Percentiles rank a stretch among this genome's conserved stretches.
phyloP scores from a whole-genome alignment of 768 basidiomycete species.

The Lenzites betulinus region DNA sequence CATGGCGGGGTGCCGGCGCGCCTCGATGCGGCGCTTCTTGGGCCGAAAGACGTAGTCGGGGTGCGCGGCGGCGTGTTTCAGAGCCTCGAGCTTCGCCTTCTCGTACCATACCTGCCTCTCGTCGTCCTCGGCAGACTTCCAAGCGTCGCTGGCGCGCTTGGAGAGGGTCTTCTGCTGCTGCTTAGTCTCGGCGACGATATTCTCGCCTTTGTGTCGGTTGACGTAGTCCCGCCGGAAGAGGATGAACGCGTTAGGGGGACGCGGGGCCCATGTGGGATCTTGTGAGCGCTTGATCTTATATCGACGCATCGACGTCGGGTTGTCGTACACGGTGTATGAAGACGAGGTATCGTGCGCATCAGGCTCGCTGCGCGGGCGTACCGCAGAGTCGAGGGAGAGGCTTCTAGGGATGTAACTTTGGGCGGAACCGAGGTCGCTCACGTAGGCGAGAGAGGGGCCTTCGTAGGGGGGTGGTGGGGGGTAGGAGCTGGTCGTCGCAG shows the following conservation, averaged over 20 bases:
- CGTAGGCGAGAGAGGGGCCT: background rate
- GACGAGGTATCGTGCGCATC: constrained; percentile 8
- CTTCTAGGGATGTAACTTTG: constrained; percentile 13
- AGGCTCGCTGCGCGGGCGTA: constrained; percentile 1
- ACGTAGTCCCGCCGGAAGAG: constrained; percentile 71
- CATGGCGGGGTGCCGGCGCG: constrained; percentile 17
- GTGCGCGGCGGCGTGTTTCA: constrained; percentile 50
- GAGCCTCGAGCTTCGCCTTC: constrained; percentile 54
- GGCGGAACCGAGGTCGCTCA: constrained; percentile 2
- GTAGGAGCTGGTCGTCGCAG: constrained; percentile 4
- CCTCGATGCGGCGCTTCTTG: constrained; percentile 18
- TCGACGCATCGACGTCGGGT: constrained; percentile 42
- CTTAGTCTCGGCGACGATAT: constrained; percentile 20
- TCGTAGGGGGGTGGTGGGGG: background rate
- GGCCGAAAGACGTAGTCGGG: constrained; percentile 70
- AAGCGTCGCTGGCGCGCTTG: constrained; percentile 76
- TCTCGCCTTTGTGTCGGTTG: constrained; percentile 44
- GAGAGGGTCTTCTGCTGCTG: constrained; percentile 62
- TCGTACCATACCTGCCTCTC: constrained; percentile 51
- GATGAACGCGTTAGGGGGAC: constrained; percentile 72
- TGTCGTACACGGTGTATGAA: constrained; percentile 10
- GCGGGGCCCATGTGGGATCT: constrained; percentile 62
- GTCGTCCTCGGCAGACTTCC: constrained; percentile 56
- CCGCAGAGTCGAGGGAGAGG: constrained; percentile 17
- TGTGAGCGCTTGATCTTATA: constrained; percentile 42